These are phyloP conservation scores for Rosa lucieae DNA, from an alignment of 306 rosid species.

Conservation along the genomic window DNA sequence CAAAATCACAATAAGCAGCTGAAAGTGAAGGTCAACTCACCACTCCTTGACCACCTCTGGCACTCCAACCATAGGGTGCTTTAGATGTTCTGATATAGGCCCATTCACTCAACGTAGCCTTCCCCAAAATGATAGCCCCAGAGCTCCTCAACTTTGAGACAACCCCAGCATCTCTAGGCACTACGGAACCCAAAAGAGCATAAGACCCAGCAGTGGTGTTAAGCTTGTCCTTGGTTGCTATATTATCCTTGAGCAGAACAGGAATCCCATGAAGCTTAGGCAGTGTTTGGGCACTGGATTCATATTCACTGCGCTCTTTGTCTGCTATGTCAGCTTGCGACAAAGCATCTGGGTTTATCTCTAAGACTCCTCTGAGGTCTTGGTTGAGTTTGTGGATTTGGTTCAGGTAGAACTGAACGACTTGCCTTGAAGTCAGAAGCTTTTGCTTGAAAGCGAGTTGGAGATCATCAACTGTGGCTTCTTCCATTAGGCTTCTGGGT, in stretches of 20 bases:
- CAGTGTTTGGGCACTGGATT: conserved; percentile 2
- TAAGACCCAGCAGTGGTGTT: conserved; percentile 70
- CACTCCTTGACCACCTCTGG: conserved; percentile 60
- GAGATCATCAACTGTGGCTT: conserved; percentile 53
- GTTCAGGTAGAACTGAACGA: conserved; percentile 54
- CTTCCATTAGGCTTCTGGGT: conserved; percentile 25
- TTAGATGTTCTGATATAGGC: conserved; percentile 19
- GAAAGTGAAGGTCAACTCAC: conserved; percentile 26
- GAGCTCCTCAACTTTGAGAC: conserved; percentile 54
- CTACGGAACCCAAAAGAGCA: conserved; percentile 57
- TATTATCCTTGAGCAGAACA: conserved; percentile 58
- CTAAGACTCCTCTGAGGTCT: conserved; percentile 39
- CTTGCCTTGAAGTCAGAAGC: conserved; percentile 52
- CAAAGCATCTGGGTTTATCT: neutral
- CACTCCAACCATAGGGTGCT: conserved; percentile 53
- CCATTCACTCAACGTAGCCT: conserved; percentile 66
- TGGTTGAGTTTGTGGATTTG: conserved; percentile 42
- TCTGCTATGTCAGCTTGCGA: neutral
- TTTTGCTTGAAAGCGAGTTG: conserved; percentile 49
- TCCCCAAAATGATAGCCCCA: conserved; percentile 74
- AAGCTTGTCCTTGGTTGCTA: conserved; percentile 63
- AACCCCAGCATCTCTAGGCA: conserved; percentile 67
- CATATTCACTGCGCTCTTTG: conserved; percentile 49
- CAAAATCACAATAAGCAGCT: neutral
- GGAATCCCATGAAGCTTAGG: conserved; percentile 63